Evolutionary conservation across 768 basidiomycete species (phyloP).

Genomic region (Leccinum disarticulatum): DNA sequence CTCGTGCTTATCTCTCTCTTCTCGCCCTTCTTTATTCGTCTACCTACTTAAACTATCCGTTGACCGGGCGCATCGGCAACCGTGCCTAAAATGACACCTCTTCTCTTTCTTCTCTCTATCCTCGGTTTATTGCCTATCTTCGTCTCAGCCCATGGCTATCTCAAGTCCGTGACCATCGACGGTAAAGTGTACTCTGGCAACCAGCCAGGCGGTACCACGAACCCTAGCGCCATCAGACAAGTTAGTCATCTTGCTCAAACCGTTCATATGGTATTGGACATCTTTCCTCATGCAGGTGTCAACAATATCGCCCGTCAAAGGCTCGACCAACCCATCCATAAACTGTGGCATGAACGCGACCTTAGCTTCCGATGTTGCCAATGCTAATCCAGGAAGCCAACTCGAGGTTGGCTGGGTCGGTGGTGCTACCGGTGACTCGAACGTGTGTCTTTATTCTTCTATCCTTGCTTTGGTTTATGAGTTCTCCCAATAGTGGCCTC

Average conservation of each 20-base stretch:
- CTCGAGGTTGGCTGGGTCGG: slow-evolving; percentile 56
- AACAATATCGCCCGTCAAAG: slow-evolving; percentile 52
- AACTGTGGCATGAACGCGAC: slow-evolving; percentile 61
- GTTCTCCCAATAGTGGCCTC: slow-evolving; percentile 41
- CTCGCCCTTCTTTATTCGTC: slow-evolving; percentile 6
- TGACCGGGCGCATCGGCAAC: slow-evolving; percentile 18
- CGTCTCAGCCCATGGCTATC: slow-evolving; percentile 33
- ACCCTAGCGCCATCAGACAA: slow-evolving; percentile 43
- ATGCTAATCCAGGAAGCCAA: slow-evolving; percentile 57
- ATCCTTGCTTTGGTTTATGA: not conserved
- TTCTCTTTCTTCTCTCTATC: slow-evolving; percentile 13
- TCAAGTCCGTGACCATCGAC: slow-evolving; percentile 30
- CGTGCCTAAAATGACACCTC: slow-evolving; percentile 10
- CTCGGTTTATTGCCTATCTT: slow-evolving; percentile 17
- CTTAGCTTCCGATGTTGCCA: slow-evolving; percentile 48
- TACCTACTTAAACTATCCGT: slow-evolving; percentile 16
- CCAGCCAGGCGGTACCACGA: slow-evolving; percentile 33
- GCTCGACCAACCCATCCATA: slow-evolving; percentile 51
- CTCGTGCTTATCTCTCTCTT: not conserved
- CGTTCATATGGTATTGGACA: not conserved
- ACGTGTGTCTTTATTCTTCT: slow-evolving; percentile 24
- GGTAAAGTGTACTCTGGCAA: slow-evolving; percentile 31
- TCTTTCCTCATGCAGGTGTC: slow-evolving; percentile 18
- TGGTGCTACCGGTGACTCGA: slow-evolving; percentile 36
- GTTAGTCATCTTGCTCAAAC: slow-evolving; percentile 21